Base-by-base conservation (phyloP, 108 stramenopile species). In the Tribonema minus region DNA sequence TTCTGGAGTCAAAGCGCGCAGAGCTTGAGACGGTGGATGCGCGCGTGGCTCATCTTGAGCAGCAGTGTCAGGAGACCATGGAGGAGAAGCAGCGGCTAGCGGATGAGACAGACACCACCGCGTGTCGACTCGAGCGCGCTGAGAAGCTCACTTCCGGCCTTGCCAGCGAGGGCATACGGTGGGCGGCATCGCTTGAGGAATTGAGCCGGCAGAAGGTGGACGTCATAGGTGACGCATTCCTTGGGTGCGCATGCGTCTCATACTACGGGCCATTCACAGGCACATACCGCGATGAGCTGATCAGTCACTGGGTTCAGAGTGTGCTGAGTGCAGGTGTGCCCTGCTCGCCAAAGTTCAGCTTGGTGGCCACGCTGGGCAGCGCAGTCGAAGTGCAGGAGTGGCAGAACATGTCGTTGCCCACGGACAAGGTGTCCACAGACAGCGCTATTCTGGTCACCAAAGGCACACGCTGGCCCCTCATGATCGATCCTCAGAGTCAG, bases 401-500 rank as follows among this genome's bases (percentile, higher is more conserved):
- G 89, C 89, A 88, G 68, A 88, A 87, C 63, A 59, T 73, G 23
- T 59, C 76, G 4, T 72, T 90, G 12, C 89, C 89, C 0, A 83
- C 89, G 9, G 89, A 90, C 62, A 68, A 71, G 26, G 89, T 90
- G 33, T 86, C 85, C 2, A 82, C 85, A 25, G 85, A 90, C 68
- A 86, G 76, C 37, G 89, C 87, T 20, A 84, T 90, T 20, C 71
- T 90, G 15, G 89, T 88, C 3, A 80, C 82, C 5, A 71, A 84
- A 36, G 86, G 87, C 31, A 41, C 80, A 30, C 70, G 89, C 33
- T 90, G 89, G 89, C 89, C 89, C 3, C 73, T 90, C 30, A 88
- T 89, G 87, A 90, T 90, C 71, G 89, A 90, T 58, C 89, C 89
- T 0, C 89, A 90, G 80, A 85, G 82, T 27, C 89, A 90, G 66